Base-by-base conservation (phyloP, 192 early-diverging fungal species). In the Coemansia sp. region DNA sequence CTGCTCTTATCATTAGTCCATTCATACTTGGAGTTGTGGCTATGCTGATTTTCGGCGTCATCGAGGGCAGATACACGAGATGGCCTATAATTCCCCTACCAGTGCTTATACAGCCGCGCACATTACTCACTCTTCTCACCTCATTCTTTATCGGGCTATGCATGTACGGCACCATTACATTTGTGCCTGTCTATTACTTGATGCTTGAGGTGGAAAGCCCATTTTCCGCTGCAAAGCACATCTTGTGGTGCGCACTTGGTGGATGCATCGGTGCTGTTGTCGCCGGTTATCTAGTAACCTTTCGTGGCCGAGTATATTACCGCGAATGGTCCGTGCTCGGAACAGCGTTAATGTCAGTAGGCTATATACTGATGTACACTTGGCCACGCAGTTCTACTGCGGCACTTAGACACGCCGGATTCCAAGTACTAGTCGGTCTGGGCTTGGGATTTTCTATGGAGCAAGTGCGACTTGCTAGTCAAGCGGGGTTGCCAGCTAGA, bases 81-180 rank as follows among this genome's bases (percentile, higher is more conserved):
- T 88, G 92, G 76, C 94, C 95, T 29, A 82, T 97, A 31, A 73
- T 86, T 32, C 77, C 77, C 0, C 64, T 86, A 11, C 15, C 14
- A 0, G 59, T 79, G 12, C 39, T 86, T 23, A 17, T 62, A n/a
- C 68, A 68, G 27, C 55, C 63, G 1, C 85, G 78, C 63, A 73
- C 73, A 15, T 58, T 84, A 27, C 46, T 74, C 34, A 53, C 72
- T 0, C 45, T 79, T 11, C 37, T 78, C 6, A 37, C 70, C 9
- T 75, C 74, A 19, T 71, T 78, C 27, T 63, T 72, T 42, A 70
- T 86, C 3, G 85, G 85, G 29, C 36, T 79, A 46, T 79, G 75
- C n/a, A 72, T 84, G 59, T 84, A 79, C 45, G 74, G 76, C 0
- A 77, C 72, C 58, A 74, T 86, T 12, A 84, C 80, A 72, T 86